phyloP scores from a whole-genome alignment of 768 basidiomycete genomes.

The Pulveroboletus sp. region DNA sequence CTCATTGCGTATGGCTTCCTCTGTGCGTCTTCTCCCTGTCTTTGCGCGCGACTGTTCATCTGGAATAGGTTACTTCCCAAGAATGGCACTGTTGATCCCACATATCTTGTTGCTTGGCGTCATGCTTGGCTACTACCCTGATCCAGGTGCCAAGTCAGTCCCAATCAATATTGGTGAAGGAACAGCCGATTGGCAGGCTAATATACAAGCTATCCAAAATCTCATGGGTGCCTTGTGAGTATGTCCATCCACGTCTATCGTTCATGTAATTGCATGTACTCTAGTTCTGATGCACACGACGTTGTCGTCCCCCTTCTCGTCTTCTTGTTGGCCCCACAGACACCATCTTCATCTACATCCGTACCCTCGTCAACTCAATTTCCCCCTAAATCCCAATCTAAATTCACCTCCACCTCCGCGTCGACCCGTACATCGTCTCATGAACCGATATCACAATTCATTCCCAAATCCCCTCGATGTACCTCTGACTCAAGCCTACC shows the following conservation, averaged over 20 bases:
- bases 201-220: slow-evolving; percentile 86
- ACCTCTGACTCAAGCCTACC: not conserved
- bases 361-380: slow-evolving; percentile 48
- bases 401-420: slow-evolving; percentile 25
- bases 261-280: slow-evolving; percentile 19
- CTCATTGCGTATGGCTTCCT: slow-evolving; percentile 73
- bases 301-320: slow-evolving; percentile 43
- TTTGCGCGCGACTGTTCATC: not conserved
- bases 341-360: slow-evolving; percentile 38
- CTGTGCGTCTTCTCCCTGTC: slow-evolving; percentile 47
- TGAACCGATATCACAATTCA: slow-evolving; percentile 11
- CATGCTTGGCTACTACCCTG: slow-evolving; percentile 62
- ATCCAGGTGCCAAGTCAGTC: slow-evolving; percentile 29
- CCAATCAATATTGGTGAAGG: slow-evolving; percentile 49
- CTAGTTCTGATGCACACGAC: slow-evolving; percentile 61
- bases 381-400: slow-evolving; percentile 39
- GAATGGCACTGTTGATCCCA: slow-evolving; percentile 65
- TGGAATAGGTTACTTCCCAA: slow-evolving; percentile 66
- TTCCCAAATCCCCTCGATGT: slow-evolving; percentile 2
- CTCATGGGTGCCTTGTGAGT: slow-evolving; percentile 80
- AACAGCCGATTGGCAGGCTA: slow-evolving; percentile 77
- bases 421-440: not conserved
- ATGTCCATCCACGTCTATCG: too few species aligned
- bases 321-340: slow-evolving; percentile 41
- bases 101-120: slow-evolving; percentile 56